A percentile compares a stretch with the other conserved stretches of the same genome.
Evolutionary conservation across 2,329 filamentous ascomycete species (phyloP).

Genomic region (Cytospora mali): DNA sequence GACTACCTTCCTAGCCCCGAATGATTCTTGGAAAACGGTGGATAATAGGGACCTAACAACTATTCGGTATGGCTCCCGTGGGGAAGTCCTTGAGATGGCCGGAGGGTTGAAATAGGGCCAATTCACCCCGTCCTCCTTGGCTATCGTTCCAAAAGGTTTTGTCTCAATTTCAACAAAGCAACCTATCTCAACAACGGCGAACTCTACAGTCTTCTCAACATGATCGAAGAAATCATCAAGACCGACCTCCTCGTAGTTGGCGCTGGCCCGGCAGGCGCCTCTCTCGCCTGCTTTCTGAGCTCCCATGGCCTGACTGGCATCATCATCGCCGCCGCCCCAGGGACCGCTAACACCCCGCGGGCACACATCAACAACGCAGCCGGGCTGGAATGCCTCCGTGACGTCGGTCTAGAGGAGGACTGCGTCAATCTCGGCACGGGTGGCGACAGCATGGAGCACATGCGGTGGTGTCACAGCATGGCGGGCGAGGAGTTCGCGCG

Average conservation of each 20-base stretch:
- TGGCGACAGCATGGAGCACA: conserved; percentile 50
- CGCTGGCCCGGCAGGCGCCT: conserved; percentile 55
- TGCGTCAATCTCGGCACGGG: conserved; percentile 41
- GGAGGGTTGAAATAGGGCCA: not conserved
- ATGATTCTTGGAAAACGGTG: too few relatives aligned
- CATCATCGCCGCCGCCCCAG: conserved; percentile 51
- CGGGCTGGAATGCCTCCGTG: conserved; percentile 57
- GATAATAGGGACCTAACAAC: not conserved
- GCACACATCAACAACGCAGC: conserved; percentile 65
- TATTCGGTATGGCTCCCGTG: not conserved
- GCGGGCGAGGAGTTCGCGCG: conserved; percentile 55
- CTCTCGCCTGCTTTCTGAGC: conserved; percentile 55
- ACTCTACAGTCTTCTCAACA: not conserved
- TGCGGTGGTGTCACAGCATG: conserved; percentile 56
- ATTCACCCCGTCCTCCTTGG: not conserved
- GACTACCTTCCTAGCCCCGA: too few relatives aligned
- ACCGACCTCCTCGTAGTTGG: conserved; percentile 33
- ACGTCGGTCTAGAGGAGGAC: conserved; percentile 52
- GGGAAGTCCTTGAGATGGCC: not conserved
- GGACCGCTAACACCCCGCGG: conserved; percentile 58
- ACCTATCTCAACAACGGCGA: not conserved
- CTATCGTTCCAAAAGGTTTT: not conserved
- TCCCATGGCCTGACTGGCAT: conserved; percentile 52
- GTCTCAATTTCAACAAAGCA: not conserved
- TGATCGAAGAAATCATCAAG: conserved; percentile 19